These are phyloP conservation scores for Ceratobasidium sp. DNA, from an alignment of 1,284 basidiomycete species.

Conservation along the genomic window DNA sequence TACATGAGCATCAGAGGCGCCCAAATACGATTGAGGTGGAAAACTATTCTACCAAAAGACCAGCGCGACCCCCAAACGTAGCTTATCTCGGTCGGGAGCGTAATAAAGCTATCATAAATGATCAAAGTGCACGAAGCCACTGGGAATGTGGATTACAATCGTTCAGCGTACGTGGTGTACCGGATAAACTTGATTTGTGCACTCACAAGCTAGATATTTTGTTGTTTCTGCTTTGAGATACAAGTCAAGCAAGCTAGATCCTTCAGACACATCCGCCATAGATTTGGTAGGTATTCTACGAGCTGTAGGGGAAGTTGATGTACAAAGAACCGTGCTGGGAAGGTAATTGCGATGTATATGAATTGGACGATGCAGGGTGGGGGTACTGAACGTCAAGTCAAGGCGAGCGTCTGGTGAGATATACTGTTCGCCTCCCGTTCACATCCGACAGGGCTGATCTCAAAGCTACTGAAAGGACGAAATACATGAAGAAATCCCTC, in stretches of 20 bases:
- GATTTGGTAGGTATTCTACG: background rate
- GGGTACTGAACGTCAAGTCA: too few species aligned
- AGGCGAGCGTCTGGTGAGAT: too few species aligned
- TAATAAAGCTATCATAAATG: background rate
- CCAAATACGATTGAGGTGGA: constrained; percentile 23
- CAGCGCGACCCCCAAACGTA: constrained; percentile 20
- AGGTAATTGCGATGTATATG: too few species aligned
- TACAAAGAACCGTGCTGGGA: too few species aligned
- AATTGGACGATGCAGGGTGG: too few species aligned
- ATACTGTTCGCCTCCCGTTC: too few species aligned
- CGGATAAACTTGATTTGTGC: too few species aligned
- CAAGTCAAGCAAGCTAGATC: background rate
- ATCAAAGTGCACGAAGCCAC: background rate
- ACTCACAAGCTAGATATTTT: background rate
- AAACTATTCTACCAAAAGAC: constrained; percentile 9
- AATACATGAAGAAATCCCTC: too few species aligned
- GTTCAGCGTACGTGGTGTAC: too few species aligned
- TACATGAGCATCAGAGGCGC: constrained; percentile 19
- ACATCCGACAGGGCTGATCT: too few species aligned
- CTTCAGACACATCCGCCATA: background rate
- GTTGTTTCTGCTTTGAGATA: background rate
- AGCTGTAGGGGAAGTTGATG: background rate
- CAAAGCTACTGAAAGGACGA: too few species aligned
- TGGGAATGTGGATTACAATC: background rate
- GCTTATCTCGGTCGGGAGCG: background rate